Base-by-base conservation (phyloP, 1,284 basidiomycete genomes). In the Inonotus hispidus region DNA sequence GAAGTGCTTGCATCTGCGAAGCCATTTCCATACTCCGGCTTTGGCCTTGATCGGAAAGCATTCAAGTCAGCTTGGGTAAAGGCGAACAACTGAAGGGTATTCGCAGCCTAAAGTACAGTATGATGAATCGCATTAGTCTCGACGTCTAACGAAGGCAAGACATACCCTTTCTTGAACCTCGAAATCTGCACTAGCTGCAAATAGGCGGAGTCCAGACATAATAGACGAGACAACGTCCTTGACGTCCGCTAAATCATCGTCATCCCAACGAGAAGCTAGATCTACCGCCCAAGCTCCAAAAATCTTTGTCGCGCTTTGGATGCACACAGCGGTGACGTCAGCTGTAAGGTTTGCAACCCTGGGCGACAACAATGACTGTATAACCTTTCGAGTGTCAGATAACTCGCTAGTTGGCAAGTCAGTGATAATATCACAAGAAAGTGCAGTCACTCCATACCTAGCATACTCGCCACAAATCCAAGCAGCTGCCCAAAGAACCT, bases 401-500 rank as follows among this genome's bases (percentile, higher is more conserved):
- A 91, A 75, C 66, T 90, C 87, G 53, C 89, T 92, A 46, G 21
- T 50, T 50, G 29, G 21, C 35, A 52, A 52, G 53, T 67, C 35
- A 56, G 38, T 38, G 39, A 8, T 43, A 43, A 43, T 43, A 43
- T 2, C 13, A 43, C 16, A 43, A 43, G 6, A 4, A 1, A 6
- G 41, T 3, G 41, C 16, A 43, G 56, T 60, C 21, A 21, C 21
- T 3, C 32, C 29, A 52, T 19, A 87, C 87, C 84, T 79, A 79
- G 90, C 87, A 71, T 94, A 95, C 73, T 99, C 97, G 27, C 95
- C 95, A 66, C 92, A 93, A 65, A 98, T 91, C 90, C 92, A 98
- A 1, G 93, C 93, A 4, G 93, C 94, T 1, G 95, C 95, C 79
- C 90, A 92, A 1, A 98, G 75, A 7, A 96, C 82, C 66, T 95